These are phyloP conservation scores for Apiospora kogelbergensis DNA, from an alignment of 2,329 filamentous ascomycete genomes.

Conservation along the genomic window DNA sequence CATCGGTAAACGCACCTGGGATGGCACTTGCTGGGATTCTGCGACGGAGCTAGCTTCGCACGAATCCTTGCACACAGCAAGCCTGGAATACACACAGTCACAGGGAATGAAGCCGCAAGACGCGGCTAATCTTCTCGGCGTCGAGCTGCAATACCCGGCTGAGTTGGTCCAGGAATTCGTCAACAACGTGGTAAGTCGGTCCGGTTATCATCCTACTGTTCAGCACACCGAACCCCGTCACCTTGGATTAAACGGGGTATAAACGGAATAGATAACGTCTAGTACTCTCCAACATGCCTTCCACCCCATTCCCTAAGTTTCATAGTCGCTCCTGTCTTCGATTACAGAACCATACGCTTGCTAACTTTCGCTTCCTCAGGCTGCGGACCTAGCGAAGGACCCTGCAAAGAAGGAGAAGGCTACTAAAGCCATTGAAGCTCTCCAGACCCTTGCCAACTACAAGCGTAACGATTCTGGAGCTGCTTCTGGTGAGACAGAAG, in stretches of 20 bases:
- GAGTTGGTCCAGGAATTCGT: slow-evolving; percentile 29
- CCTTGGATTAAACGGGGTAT: background rate
- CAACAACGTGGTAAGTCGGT: slow-evolving; percentile 20
- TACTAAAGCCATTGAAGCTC: slow-evolving; percentile 27
- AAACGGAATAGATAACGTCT: background rate
- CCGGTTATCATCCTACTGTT: too few species aligned
- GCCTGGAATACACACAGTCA: slow-evolving; percentile 3
- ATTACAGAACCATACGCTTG: background rate
- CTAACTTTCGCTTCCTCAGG: background rate
- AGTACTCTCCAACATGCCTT: background rate
- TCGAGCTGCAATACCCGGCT: slow-evolving; percentile 25
- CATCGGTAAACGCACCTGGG: slow-evolving; percentile 19
- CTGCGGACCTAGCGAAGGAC: background rate
- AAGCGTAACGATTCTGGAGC: slow-evolving; percentile 16
- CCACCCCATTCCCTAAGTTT: background rate
- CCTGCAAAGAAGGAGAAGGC: slow-evolving; percentile 20
- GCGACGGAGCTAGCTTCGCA: slow-evolving; percentile 26
- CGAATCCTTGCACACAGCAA: slow-evolving; percentile 19
- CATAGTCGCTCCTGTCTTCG: background rate
- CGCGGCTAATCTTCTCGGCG: slow-evolving; percentile 23
- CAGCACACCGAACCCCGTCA: background rate
- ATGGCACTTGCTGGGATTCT: slow-evolving; percentile 24
- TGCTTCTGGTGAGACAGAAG: slow-evolving; percentile 18
- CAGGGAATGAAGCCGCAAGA: slow-evolving; percentile 24
- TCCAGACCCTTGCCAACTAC: slow-evolving; percentile 21